Conservation (phyloP, 2,329 filamentous ascomycete genomes). For the Claviceps quebecensis region DNA sequence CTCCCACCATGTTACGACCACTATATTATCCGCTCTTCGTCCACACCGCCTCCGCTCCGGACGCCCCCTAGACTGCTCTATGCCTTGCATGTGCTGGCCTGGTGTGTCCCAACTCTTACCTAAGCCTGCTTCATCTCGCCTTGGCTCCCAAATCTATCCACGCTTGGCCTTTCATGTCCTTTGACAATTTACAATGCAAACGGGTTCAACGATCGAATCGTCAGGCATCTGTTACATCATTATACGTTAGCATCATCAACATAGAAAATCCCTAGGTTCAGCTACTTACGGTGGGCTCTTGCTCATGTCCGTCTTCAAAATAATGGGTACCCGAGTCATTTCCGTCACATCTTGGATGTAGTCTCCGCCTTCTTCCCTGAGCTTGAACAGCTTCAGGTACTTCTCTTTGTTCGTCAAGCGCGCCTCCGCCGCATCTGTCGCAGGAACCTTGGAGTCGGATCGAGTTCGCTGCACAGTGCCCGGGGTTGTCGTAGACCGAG, state of each 20-base stretch:
- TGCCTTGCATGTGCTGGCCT: constrained; percentile 3
- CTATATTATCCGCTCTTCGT: constrained; percentile 2
- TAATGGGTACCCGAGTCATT: constrained; percentile 95
- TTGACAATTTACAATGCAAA: constrained; percentile 42
- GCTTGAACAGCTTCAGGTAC: constrained; percentile 76
- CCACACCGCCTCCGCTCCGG: background rate
- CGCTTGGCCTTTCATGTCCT: background rate
- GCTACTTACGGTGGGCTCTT: constrained; percentile 96
- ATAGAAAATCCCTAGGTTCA: background rate
- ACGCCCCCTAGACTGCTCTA: constrained; percentile 1
- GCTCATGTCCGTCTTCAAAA: constrained; percentile 91
- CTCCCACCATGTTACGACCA: background rate
- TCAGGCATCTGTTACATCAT: constrained; percentile 48
- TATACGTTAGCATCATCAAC: background rate
- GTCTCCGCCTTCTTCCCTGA: constrained; percentile 84
- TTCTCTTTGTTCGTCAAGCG: constrained; percentile 90
- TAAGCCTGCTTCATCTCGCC: background rate
- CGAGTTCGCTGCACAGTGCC: constrained; percentile 72
- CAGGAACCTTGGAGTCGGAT: constrained; percentile 83
- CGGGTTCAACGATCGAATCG: constrained; percentile 71
- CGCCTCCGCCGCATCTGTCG: constrained; percentile 58
- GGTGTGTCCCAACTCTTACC: constrained; percentile 1
- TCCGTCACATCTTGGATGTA: constrained; percentile 97
- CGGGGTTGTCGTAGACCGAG: constrained; percentile 54
- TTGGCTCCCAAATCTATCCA: background rate